Evolutionary conservation across 1,139 yeast species (phyloP), one percentile per base, ranked within the genome.

Genomic region (Nadsonia starkeyi-henricii): DNA sequence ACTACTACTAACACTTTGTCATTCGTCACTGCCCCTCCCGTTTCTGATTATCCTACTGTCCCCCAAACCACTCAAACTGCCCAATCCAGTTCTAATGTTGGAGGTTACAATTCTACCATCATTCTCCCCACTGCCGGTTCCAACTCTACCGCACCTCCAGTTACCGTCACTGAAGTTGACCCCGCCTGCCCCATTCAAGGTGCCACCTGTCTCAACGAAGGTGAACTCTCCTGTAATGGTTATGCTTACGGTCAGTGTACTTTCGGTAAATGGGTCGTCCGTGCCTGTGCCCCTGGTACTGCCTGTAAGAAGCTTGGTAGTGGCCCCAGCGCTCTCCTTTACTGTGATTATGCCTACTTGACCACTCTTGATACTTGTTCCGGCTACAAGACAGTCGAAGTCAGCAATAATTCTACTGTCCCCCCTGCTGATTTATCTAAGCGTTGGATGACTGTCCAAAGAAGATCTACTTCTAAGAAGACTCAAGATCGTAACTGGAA

Each of bases 251-350:
- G 70, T 73, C 54, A 78, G 41, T 79, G 84, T 63, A 69, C 74
- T 57, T 69, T 65, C 56, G 77, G 78, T 43, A 52, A 62, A 20
- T 79, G 85, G 84, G 78, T 75, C 18, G 58, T 58, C 23, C 69
- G 71, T 58, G 69, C 63, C 42, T 79, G 85, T 62, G 74, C 81
- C 12, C 64, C 72, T 2, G 80, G 82, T 45, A 78, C 84, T 3
- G 69, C 74, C 1, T 79, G 85, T 62, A 45, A 44, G 17, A 41
- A 33, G 19, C 44, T 36, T 13, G 50, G 51, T 46, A 47, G 33
- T 17, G 30, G 26, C 3, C 15, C 17, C 17, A 15, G 12, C 3
- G 39, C 39, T 13, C 17, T 33, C 4, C 45, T 53, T 8, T 50
- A 42, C 50, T 53, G 55, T 42, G 55, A 52, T 37, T 53, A 48